Conservation (phyloP, 371 early-diverging fungal genomes). For the Rhizopus arrhizus region DNA sequence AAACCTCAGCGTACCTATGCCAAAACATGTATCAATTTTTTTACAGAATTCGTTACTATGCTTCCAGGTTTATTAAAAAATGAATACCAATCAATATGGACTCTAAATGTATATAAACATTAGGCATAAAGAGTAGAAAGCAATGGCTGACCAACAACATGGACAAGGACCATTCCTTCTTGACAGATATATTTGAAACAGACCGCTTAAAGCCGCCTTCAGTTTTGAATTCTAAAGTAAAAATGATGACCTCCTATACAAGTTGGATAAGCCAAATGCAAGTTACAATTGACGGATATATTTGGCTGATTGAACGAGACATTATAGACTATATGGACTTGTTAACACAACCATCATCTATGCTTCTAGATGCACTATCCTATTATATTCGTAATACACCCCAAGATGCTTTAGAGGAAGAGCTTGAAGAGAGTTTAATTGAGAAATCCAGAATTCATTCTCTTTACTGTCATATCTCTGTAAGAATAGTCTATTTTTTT, state of each 20-base stretch:
- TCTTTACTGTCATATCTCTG: conserved; percentile 25
- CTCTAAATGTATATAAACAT: neutral
- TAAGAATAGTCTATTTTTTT: conserved; percentile 28
- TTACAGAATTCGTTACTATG: conserved; percentile 38
- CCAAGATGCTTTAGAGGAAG: conserved; percentile 4
- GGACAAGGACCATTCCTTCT: conserved; percentile 1
- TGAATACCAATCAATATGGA: neutral
- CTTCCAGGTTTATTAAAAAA: conserved; percentile 20
- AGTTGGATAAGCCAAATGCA: conserved; percentile 36
- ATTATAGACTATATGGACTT: conserved; percentile 16
- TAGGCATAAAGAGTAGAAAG: conserved; percentile 17
- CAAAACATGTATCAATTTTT: conserved; percentile 58
- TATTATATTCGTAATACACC: conserved; percentile 25
- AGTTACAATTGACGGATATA: conserved; percentile 39
- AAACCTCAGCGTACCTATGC: conserved; percentile 62
- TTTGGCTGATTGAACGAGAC: conserved; percentile 44
- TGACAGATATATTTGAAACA: conserved; percentile 27
- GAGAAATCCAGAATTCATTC: conserved; percentile 21
- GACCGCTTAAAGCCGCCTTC: conserved; percentile 13
- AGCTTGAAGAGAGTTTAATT: conserved; percentile 5
- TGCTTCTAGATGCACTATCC: conserved; percentile 12
- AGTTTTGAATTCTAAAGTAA: neutral
- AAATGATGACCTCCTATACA: conserved; percentile 4
- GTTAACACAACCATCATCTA: conserved; percentile 11
- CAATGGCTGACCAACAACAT: conserved; percentile 32